Evolutionary conservation across 768 basidiomycete genomes (phyloP), one percentile per base, ranked within the genome.

Genomic region (Pulveroboletus frians): DNA sequence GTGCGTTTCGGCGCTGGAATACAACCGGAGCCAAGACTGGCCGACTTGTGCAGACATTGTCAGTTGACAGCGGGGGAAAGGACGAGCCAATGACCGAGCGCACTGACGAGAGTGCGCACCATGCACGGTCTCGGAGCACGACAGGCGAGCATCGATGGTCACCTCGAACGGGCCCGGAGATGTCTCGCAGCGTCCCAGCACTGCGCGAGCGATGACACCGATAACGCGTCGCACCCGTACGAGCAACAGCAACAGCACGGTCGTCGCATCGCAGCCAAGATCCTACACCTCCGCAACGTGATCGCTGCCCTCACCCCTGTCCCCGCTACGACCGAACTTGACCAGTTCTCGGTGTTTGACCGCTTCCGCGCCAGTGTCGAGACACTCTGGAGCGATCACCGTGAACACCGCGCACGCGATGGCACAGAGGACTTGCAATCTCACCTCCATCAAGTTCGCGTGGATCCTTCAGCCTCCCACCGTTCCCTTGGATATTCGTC

Each of bases 311-410:
- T 63, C 43, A 18, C 55, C 6, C 61, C 58, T 23, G 38, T 62
- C 35, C 61, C 61, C 9, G 58, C 61, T 3, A 60, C 58, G 20
- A 52, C 51, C 2, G 58, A 63, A 40, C 18, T 10, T 18, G 46
- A 55, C 9, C 58, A 29, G 11, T 41, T 10, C 17, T 29, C 40
- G 1, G 27, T 60, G 21, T 44, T 60, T 35, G 44, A 58, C 47
- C 54, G 59, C 34, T 51, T 63, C 34, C 57, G 56, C 3, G 50
- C 62, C 10, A 52, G 43, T 8, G 53, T 63, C 26, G 53, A 51
- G 43, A 50, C 49, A 3, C 42, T 61, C 6, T 64, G 62, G 62
- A 40, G 23, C 38, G 62, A 64, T 17, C 49, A 38, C 34, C 46
- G 26, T 13, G 58, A 50, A 36, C 20, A 37, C n/a, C 36, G 38